phyloP scores from a whole-genome alignment of 345 rosid genomes.

The Populus davidiana region DNA sequence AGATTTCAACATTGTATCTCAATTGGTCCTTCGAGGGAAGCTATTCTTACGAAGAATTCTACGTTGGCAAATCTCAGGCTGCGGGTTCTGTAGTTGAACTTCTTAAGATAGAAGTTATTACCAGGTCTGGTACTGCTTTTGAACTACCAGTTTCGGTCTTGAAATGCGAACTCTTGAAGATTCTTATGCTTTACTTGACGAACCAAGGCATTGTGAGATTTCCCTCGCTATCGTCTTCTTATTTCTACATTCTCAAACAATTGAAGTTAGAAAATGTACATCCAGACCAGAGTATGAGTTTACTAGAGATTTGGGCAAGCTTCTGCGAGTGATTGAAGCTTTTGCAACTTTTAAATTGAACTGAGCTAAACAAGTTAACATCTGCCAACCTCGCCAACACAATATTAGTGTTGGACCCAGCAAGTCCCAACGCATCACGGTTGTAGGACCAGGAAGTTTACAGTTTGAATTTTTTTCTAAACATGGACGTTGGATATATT shows the following conservation, averaged over 20 bases:
- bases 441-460: too few species aligned
- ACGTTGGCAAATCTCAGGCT: background rate
- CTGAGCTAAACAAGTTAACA: background rate
- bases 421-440: too few species aligned
- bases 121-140: background rate
- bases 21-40: background rate
- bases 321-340: background rate
- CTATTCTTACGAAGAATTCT: background rate
- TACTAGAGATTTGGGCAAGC: background rate
- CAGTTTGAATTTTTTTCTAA: too few species aligned
- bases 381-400: background rate
- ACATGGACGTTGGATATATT: too few species aligned
- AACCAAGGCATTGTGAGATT: background rate
- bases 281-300: background rate
- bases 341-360: background rate
- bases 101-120: background rate
- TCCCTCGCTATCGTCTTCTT: background rate
- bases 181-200: background rate
- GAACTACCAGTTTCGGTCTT: background rate
- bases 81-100: background rate
- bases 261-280: background rate
- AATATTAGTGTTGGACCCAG: too few species aligned
- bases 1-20: background rate
- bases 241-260: background rate
- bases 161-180: background rate